Evolutionary conservation across 2,329 filamentous ascomycete species (phyloP).

Genomic region (Saccharata proteae): DNA sequence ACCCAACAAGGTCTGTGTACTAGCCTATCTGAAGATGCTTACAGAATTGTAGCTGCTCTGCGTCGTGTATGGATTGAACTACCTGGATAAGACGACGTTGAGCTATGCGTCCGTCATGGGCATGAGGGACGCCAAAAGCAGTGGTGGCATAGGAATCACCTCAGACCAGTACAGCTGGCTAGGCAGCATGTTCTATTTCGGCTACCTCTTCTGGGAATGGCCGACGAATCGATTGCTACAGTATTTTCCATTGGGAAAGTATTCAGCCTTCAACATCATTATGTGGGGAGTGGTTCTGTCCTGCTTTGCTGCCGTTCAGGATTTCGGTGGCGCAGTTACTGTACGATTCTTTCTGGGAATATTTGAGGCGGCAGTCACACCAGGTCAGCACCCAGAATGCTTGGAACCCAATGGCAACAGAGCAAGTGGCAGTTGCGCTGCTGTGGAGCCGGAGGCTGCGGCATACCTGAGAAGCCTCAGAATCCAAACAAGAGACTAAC

Average conservation of each 20-base stretch:
- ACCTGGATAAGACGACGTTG: slow-evolving; percentile 47
- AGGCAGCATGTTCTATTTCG: slow-evolving; percentile 40
- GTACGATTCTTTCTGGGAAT: slow-evolving; percentile 57
- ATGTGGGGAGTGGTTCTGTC: slow-evolving; percentile 50
- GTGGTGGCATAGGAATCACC: slow-evolving; percentile 31
- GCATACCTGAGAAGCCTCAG: neutral
- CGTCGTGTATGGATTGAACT: slow-evolving; percentile 46
- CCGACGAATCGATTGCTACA: slow-evolving; percentile 55
- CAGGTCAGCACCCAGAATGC: no score
- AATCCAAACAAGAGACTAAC: neutral
- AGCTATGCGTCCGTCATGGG: slow-evolving; percentile 42
- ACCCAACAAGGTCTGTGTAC: neutral
- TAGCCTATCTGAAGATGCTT: neutral
- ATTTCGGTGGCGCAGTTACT: slow-evolving; percentile 49
- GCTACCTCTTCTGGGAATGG: slow-evolving; percentile 50
- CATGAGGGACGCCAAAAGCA: slow-evolving; percentile 23
- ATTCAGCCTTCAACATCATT: slow-evolving; percentile 51
- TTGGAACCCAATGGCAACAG: no score
- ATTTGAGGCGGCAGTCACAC: slow-evolving; percentile 57
- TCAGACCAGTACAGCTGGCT: slow-evolving; percentile 43
- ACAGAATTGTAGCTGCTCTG: slow-evolving; percentile 1
- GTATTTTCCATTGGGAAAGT: slow-evolving; percentile 52
- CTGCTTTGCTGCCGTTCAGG: slow-evolving; percentile 50
- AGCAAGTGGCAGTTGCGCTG: no score
- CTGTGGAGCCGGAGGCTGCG: neutral